Evolutionary conservation across 2,329 filamentous ascomycete genomes (phyloP).

Genomic region (Nemania serpens): DNA sequence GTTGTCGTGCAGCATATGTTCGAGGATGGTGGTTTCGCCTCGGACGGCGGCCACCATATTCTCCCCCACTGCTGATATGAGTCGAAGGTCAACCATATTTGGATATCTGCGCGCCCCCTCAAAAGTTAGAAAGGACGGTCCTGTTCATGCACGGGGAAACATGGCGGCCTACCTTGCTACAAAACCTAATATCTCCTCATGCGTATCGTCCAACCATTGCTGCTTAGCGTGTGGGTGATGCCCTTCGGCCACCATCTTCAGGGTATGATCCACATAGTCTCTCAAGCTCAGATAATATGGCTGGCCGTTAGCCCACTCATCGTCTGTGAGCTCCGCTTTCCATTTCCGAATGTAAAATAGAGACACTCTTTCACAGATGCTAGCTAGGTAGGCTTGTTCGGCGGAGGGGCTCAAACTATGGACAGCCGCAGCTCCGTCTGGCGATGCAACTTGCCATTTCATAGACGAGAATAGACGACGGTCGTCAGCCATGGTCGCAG

Average conservation of each 20-base stretch:
- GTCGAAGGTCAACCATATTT: constrained; percentile 18
- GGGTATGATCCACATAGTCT: constrained; percentile 28
- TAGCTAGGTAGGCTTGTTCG: constrained; percentile 24
- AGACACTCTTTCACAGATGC: constrained; percentile 31
- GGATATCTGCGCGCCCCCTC: no score
- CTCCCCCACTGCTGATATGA: constrained; percentile 39
- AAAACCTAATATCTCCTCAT: neutral
- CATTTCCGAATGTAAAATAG: constrained; percentile 34
- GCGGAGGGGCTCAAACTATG: neutral
- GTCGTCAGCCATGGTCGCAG: constrained; percentile 6
- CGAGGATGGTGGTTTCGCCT: constrained; percentile 41
- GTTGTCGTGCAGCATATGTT: constrained; percentile 39
- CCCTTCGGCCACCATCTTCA: neutral
- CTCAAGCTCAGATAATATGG: constrained; percentile 28
- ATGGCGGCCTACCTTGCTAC: neutral
- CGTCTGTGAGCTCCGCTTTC: constrained; percentile 27
- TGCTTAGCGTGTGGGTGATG: neutral
- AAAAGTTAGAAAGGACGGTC: no score
- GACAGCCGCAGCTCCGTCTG: constrained; percentile 5
- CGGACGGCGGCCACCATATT: constrained; percentile 40
- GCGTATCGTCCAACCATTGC: constrained; percentile 7
- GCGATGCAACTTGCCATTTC: neutral
- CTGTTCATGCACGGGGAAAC: no score
- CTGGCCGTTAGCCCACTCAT: constrained; percentile 29
- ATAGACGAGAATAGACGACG: constrained; percentile 8